Evolutionary conservation across 176 grass and related monocot species (phyloP).

Genomic region (Saccharum spontaneum): DNA sequence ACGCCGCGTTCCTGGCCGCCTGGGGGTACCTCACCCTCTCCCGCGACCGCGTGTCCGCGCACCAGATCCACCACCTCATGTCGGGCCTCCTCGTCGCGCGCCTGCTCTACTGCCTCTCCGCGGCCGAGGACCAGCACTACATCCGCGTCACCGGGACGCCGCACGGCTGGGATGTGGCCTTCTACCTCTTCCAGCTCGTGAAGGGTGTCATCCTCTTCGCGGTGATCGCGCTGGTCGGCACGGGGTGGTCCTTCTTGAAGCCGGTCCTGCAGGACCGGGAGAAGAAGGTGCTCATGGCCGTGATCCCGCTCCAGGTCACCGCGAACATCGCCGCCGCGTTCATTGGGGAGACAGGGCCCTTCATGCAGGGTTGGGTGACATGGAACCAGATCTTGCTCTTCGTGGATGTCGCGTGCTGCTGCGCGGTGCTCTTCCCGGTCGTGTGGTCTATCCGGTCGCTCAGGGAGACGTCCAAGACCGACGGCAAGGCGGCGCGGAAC

Average conservation of each 20-base stretch:
- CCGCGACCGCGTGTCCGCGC: conserved; percentile 42
- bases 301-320: conserved; percentile 86
- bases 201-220: conserved; percentile 82
- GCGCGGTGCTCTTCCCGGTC: conserved; percentile 77
- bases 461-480: conserved; percentile 79
- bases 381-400: conserved; percentile 83
- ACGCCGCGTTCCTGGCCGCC: conserved; percentile 56
- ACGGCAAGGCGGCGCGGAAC: conserved; percentile 74
- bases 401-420: conserved; percentile 78
- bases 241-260: conserved; percentile 93
- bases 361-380: conserved; percentile 67
- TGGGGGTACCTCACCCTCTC: conserved; percentile 73
- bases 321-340: conserved; percentile 71
- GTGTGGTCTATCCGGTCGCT: conserved; percentile 86
- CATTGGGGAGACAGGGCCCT: conserved; percentile 84
- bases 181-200: conserved; percentile 88
- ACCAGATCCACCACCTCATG: conserved; percentile 96
- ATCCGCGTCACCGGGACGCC: conserved; percentile 81
- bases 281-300: conserved; percentile 95
- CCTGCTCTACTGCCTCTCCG: conserved; percentile 75
- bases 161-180: conserved; percentile 84
- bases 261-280: conserved; percentile 87
- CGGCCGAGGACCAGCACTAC: conserved; percentile 89
- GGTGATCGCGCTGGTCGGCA: conserved; percentile 83
- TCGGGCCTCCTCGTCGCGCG: conserved; percentile 61